phyloP scores from a whole-genome alignment of 75 land plant species.

The Chamaecyparis obtusa region DNA sequence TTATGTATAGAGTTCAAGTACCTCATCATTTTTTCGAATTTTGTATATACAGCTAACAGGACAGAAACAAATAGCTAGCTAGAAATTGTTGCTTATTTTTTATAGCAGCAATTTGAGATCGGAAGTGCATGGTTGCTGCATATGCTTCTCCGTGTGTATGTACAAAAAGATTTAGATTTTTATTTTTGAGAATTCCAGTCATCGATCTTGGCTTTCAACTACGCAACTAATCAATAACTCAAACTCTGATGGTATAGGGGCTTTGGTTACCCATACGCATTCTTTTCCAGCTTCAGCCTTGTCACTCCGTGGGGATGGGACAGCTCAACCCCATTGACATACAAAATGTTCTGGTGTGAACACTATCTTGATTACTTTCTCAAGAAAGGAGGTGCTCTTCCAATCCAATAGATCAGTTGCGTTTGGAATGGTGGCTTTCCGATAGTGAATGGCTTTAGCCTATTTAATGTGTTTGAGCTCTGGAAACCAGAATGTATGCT shows the following conservation, averaged over 20 bases:
- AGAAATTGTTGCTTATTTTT: neutral
- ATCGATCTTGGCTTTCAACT: neutral
- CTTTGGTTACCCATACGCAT: neutral
- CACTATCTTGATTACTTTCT: neutral
- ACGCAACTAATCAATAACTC: neutral
- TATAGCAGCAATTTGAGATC: neutral
- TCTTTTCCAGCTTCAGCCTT: conserved; percentile 8
- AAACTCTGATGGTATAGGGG: neutral
- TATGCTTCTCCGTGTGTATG: neutral
- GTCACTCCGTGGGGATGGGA: neutral
- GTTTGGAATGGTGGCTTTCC: neutral
- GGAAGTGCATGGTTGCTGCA: neutral
- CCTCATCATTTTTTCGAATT: neutral
- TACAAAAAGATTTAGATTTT: neutral
- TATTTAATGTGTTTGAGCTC: neutral
- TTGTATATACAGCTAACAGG: neutral
- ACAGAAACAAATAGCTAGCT: neutral
- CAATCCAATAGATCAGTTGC: neutral
- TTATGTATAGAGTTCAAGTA: neutral
- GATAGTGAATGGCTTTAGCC: neutral
- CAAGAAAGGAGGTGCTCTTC: neutral
- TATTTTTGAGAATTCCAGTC: neutral
- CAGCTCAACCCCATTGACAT: neutral
- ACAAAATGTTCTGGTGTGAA: neutral
- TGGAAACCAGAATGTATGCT: neutral